phyloP scores from a whole-genome alignment of 441 rosid genomes.

The Erodium moschatum region DNA sequence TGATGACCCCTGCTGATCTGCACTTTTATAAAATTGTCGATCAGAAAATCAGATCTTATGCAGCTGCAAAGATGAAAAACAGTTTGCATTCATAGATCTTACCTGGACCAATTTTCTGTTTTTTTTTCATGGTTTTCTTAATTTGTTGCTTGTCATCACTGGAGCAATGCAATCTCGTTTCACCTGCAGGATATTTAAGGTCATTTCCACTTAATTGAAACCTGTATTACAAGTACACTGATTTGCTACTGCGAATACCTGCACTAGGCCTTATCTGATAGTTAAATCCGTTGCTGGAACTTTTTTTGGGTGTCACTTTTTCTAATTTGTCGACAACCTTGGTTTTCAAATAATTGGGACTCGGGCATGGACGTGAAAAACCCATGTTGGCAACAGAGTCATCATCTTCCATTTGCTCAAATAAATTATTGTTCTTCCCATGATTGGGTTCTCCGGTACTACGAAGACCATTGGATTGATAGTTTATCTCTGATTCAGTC shows the following conservation, averaged over 20 bases:
- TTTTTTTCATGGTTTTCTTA: constrained; percentile 63
- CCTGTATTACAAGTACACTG: constrained; percentile 29
- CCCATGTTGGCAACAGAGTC: constrained; percentile 42
- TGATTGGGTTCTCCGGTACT: constrained; percentile 32
- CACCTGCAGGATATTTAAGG: constrained; percentile 26
- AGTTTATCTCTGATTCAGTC: constrained; percentile 69
- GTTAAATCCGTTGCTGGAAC: constrained; percentile 35
- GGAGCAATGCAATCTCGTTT: constrained; percentile 16
- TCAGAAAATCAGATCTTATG: constrained; percentile 20
- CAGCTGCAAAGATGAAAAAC: constrained; percentile 8
- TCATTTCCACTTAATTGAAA: constrained; percentile 26
- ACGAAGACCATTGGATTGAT: constrained; percentile 47
- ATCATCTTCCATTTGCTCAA: constrained; percentile 82
- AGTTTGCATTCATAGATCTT: constrained; percentile 26
- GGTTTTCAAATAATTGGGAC: constrained; percentile 23
- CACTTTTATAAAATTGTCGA: constrained; percentile 18
- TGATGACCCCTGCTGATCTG: constrained; percentile 30
- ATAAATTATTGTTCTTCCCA: constrained; percentile 56
- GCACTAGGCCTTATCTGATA: no score
- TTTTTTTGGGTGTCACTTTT: constrained; percentile 32
- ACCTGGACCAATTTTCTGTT: constrained; percentile 60
- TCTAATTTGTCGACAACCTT: constrained; percentile 17
- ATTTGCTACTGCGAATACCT: constrained; percentile 5
- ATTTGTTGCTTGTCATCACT: constrained; percentile 24
- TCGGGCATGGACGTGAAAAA: constrained; percentile 26